Percentiles rank a stretch among this genome's conserved stretches.
Evolutionary conservation across 192 early-diverging fungal genomes (phyloP).

Genomic region (Coemansia aciculifera): DNA sequence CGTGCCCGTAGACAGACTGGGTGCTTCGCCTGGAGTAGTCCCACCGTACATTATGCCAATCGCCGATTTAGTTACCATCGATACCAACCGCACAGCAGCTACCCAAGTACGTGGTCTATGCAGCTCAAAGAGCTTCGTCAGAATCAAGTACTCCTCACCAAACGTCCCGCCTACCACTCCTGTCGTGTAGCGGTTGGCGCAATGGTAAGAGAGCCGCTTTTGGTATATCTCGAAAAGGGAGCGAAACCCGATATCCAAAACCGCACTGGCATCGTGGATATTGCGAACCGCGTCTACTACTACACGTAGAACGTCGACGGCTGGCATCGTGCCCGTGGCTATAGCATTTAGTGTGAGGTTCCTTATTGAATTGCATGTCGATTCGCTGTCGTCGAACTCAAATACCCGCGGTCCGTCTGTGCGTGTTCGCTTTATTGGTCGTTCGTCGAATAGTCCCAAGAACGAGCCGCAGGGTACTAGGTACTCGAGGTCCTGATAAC

Average conservation of each 20-base stretch:
- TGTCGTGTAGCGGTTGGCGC: conserved; percentile 34
- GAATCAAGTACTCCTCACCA: conserved; percentile 49
- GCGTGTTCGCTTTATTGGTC: conserved; percentile 47
- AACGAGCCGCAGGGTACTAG: conserved; percentile 54
- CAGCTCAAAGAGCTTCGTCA: conserved; percentile 45
- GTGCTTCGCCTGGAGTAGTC: conserved; percentile 21
- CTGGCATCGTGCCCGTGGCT: conserved; percentile 1
- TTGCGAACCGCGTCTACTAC: conserved; percentile 47
- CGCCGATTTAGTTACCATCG: conserved; percentile 48
- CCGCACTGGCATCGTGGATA: conserved; percentile 47
- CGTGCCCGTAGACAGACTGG: conserved; percentile 39
- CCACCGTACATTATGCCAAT: conserved; percentile 52
- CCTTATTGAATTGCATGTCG: conserved; percentile 27
- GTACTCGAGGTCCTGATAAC: conserved; percentile 50
- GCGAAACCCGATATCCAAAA: conserved; percentile 52
- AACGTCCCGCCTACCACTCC: conserved; percentile 16
- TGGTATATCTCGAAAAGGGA: conserved; percentile 48
- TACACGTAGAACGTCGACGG: conserved; percentile 32
- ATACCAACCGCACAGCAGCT: conserved; percentile 45
- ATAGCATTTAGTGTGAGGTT: conserved; percentile 35
- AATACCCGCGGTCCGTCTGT: conserved; percentile 10
- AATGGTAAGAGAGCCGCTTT: conserved; percentile 41
- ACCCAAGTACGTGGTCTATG: conserved; percentile 53
- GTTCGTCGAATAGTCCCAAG: conserved; percentile 52
- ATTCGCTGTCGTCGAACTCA: conserved; percentile 53